A percentile compares a stretch with the other conserved stretches of the same genome.
Conservation (phyloP, 805 yeast genomes). For the Suhomyces canberraensis region DNA sequence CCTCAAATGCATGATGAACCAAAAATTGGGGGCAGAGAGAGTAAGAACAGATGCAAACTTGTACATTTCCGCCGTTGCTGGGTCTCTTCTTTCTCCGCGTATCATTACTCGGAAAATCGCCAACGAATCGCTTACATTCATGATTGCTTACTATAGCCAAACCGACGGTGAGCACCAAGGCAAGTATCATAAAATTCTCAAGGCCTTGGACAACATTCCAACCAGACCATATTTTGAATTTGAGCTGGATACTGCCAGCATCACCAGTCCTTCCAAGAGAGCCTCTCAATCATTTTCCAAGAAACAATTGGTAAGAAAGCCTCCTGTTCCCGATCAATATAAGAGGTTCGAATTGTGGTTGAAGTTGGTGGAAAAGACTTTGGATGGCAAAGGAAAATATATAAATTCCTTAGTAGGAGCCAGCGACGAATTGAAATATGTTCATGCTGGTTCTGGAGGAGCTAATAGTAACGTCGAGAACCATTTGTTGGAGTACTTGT, state of each 20-base stretch:
- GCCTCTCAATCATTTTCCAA: slow-evolving; percentile 1
- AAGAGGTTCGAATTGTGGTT: slow-evolving; percentile 73
- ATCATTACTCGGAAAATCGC: slow-evolving; percentile 74
- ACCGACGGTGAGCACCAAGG: slow-evolving; percentile 24
- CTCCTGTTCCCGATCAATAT: slow-evolving; percentile 34
- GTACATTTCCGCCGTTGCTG: slow-evolving; percentile 58
- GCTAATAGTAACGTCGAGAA: slow-evolving; percentile 51
- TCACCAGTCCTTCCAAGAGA: slow-evolving; percentile 1
- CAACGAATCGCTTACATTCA: slow-evolving; percentile 64
- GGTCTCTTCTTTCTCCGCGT: slow-evolving; percentile 72
- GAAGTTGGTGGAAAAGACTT: slow-evolving; percentile 56
- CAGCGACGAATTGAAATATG: slow-evolving; percentile 67
- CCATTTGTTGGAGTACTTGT: slow-evolving; percentile 65
- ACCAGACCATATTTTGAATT: slow-evolving; percentile 38
- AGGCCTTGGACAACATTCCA: slow-evolving; percentile 47
- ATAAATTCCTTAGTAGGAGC: slow-evolving; percentile 93
- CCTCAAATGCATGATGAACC: slow-evolving; percentile 68
- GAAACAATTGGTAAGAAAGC: slow-evolving; percentile 31
- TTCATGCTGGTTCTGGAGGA: slow-evolving; percentile 21
- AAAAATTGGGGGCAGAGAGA: slow-evolving; percentile 57
- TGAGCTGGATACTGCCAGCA: slow-evolving; percentile 23
- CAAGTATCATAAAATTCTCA: slow-evolving; percentile 55
- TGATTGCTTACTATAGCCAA: slow-evolving; percentile 38
- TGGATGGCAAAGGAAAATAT: slow-evolving; percentile 79
- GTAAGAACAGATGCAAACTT: slow-evolving; percentile 43